Percentiles rank a stretch among this genome's conserved stretches.
Conservation (phyloP, 2,329 filamentous ascomycete genomes). For the Xylariaceae sp. region DNA sequence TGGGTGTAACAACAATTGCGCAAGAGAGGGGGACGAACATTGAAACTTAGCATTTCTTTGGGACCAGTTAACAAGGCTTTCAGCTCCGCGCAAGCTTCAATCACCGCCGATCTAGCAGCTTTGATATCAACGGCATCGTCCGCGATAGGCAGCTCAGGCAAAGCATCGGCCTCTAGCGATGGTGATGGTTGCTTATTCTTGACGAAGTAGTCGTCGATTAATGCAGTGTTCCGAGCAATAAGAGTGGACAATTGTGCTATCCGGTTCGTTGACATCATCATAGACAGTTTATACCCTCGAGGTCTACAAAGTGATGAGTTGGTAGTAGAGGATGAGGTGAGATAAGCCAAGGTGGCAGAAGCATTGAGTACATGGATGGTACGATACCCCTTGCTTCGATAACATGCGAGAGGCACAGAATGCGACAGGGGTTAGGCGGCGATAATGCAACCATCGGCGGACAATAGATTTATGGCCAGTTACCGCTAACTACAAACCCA, state of each 20-base stretch:
- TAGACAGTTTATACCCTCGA: not conserved
- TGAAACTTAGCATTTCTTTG: conserved; percentile 11
- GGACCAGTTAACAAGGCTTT: conserved; percentile 19
- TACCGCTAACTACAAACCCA: no score
- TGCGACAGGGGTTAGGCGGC: no score
- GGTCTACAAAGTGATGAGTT: not conserved
- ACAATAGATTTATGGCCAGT: no score
- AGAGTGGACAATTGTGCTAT: conserved; percentile 17
- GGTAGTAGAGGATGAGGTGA: no score
- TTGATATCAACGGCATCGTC: conserved; percentile 10
- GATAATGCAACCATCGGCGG: no score
- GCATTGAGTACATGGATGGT: no score
- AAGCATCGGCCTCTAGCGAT: conserved; percentile 12
- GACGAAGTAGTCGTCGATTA: conserved; percentile 12
- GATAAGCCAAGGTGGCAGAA: no score
- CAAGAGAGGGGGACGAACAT: not conserved
- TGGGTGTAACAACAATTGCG: not conserved
- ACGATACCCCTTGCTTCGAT: no score
- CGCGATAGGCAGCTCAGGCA: conserved; percentile 13
- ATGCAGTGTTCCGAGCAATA: conserved; percentile 13
- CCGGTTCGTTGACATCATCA: conserved; percentile 9
- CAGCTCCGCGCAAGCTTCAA: conserved; percentile 18
- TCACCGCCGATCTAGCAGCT: conserved; percentile 11
- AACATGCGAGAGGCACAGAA: no score
- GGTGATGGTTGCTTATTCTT: conserved; percentile 12